Conservation (phyloP, 1,139 yeast genomes). For the Diutina rugosa region DNA sequence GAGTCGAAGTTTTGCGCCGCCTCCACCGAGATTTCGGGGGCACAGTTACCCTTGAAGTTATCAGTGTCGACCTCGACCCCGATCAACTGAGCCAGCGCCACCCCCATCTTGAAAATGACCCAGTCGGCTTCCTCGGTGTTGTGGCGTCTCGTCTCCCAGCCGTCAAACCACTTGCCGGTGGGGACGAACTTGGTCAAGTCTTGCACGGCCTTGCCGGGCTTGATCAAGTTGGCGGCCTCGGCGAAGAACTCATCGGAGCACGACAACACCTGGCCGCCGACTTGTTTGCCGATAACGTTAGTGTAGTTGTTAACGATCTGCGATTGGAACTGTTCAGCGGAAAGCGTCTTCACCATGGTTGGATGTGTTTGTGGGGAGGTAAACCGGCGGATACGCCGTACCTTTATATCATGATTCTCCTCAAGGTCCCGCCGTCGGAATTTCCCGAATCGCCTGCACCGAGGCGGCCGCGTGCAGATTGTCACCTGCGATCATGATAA, state of each 20-base stretch:
- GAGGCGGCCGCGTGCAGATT: not conserved
- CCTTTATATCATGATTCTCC: not conserved
- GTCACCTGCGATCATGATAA: not conserved
- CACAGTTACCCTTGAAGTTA: constrained; percentile 88
- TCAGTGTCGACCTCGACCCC: constrained; percentile 92
- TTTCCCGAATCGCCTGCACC: not conserved
- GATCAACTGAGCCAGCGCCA: constrained; percentile 61
- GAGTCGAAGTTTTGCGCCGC: constrained; percentile 32
- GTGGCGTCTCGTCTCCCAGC: constrained; percentile 97
- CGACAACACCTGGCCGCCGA: constrained; percentile 62
- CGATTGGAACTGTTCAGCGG: constrained; percentile 30
- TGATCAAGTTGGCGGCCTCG: constrained; percentile 76
- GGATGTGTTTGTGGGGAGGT: not conserved
- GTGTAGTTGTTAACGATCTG: constrained; percentile 37
- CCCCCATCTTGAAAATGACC: constrained; percentile 77
- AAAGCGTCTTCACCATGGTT: constrained; percentile 15
- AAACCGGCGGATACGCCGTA: not conserved
- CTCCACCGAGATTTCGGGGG: constrained; percentile 80
- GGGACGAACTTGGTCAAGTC: constrained; percentile 69
- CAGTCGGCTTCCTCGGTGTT: constrained; percentile 75
- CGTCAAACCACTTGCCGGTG: constrained; percentile 95
- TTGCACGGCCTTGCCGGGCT: constrained; percentile 67
- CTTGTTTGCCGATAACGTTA: constrained; percentile 62
- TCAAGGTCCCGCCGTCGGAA: not conserved
- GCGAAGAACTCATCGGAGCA: constrained; percentile 94